A percentile compares a stretch with the other conserved stretches of the same genome.
Evolutionary conservation across 495 filamentous ascomycete species (phyloP).

Genomic region (Aspergillus heteromorphus): DNA sequence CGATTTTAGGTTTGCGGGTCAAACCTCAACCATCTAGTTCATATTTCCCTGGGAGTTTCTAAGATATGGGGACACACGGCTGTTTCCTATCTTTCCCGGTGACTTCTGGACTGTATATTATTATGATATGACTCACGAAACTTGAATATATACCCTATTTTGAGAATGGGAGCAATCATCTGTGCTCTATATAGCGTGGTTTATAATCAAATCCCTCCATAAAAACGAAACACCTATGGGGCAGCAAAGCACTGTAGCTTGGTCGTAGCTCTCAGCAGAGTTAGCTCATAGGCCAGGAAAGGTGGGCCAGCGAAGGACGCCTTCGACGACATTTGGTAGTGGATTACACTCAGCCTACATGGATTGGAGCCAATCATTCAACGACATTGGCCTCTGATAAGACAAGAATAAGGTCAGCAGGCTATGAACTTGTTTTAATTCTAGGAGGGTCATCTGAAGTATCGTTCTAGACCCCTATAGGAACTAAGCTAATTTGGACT

Average conservation of each 20-base stretch:
- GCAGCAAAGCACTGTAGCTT: too few species aligned
- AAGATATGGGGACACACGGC: background rate
- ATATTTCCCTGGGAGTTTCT: background rate
- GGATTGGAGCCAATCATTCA: background rate
- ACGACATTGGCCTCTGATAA: background rate
- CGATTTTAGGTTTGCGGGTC: conserved; percentile 14
- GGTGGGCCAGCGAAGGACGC: too few species aligned
- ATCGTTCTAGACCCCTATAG: too few species aligned
- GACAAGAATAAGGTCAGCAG: background rate
- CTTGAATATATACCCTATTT: background rate
- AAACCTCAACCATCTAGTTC: background rate
- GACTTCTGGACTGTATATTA: background rate
- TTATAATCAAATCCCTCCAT: too few species aligned
- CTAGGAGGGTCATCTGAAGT: too few species aligned
- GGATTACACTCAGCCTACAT: background rate
- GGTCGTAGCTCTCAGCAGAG: too few species aligned
- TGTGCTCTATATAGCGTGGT: background rate
- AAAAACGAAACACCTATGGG: too few species aligned
- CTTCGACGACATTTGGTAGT: too few species aligned
- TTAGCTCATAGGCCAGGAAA: too few species aligned
- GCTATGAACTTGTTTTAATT: too few species aligned
- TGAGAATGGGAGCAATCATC: background rate
- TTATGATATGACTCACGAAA: conserved; percentile 18
- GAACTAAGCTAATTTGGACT: too few species aligned
- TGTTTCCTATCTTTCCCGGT: background rate